Evolutionary conservation across 2,329 filamentous ascomycete genomes (phyloP).

Genomic region (Myriosclerotinia curreyana): DNA sequence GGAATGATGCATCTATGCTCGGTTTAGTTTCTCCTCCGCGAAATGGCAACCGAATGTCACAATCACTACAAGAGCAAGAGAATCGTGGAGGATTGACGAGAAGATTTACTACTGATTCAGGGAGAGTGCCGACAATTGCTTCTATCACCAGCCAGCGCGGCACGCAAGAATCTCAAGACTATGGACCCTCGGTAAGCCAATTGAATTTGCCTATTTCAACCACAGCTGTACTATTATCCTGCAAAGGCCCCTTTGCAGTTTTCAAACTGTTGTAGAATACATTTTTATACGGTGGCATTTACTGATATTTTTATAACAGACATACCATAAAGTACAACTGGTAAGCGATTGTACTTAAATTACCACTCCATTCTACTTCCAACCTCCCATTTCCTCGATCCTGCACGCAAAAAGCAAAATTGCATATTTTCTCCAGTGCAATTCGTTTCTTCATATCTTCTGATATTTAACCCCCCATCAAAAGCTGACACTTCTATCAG

Average conservation of each 20-base stretch:
- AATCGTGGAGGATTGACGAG: conserved; percentile 76
- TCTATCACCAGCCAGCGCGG: conserved; percentile 36
- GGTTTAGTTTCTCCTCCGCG: conserved; percentile 72
- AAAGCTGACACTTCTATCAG: conserved; percentile 51
- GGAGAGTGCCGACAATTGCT: conserved; percentile 73
- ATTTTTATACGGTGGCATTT: conserved; percentile 22
- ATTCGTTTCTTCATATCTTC: conserved; percentile 5
- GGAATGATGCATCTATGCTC: conserved; percentile 72
- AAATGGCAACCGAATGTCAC: conserved; percentile 65
- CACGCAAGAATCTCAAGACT: conserved; percentile 36
- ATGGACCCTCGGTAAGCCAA: conserved; percentile 39
- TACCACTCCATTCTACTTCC: not conserved
- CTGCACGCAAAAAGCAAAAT: conserved; percentile 11
- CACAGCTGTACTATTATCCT: conserved; percentile 27
- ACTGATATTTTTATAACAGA: conserved; percentile 43
- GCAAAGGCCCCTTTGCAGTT: conserved; percentile 2
- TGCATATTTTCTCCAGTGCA: conserved; percentile 17
- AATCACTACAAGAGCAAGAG: conserved; percentile 59
- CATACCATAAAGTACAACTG: conserved; percentile 71
- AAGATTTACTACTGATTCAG: conserved; percentile 89
- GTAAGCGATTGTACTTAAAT: conserved; percentile 50
- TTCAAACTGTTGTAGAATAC: conserved; percentile 1
- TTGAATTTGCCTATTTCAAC: conserved; percentile 24
- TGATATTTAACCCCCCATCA: not conserved
- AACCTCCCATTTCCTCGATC: conserved; percentile 5